Evolutionary conservation across 23 red algal species (phyloP).

Genomic region (Gracilaria gracilis): DNA sequence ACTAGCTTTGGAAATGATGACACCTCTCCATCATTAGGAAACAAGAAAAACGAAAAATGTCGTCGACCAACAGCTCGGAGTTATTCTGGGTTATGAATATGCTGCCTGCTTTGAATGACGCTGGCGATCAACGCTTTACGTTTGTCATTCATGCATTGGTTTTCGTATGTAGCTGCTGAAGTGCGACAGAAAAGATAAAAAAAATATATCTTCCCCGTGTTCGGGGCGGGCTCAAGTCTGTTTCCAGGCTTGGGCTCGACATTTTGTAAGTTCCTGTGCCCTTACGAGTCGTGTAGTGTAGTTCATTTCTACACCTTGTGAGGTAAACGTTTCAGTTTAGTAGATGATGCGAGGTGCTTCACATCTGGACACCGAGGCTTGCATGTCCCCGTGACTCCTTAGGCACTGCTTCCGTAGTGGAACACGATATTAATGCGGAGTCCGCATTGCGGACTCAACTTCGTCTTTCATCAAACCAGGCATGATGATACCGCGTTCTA

Average conservation of each 20-base stretch:
- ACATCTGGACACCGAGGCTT: too few species aligned
- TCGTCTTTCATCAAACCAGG: too few species aligned
- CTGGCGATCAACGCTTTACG: background rate
- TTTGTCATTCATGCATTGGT: background rate
- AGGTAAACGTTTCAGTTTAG: too few species aligned
- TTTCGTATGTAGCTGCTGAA: background rate
- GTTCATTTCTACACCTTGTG: too few species aligned
- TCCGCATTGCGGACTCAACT: too few species aligned
- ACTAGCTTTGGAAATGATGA: background rate
- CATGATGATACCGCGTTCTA: too few species aligned
- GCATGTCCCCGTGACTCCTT: too few species aligned
- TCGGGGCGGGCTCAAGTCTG: slow-evolving; percentile 36
- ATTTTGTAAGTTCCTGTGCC: background rate
- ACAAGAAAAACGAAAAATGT: slow-evolving; percentile 5
- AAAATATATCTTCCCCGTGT: slow-evolving; percentile 42
- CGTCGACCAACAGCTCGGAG: background rate
- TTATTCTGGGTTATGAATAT: background rate
- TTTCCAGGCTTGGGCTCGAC: slow-evolving; percentile 6
- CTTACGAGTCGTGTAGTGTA: too few species aligned
- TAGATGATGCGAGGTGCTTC: too few species aligned
- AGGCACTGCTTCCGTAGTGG: too few species aligned
- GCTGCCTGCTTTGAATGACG: too few species aligned
- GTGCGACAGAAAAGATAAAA: slow-evolving; percentile 67
- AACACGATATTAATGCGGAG: too few species aligned
- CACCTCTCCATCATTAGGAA: background rate